These are phyloP conservation scores for Pseudotulostoma volvatum DNA, from an alignment of 495 filamentous ascomycete species.

Conservation along the genomic window DNA sequence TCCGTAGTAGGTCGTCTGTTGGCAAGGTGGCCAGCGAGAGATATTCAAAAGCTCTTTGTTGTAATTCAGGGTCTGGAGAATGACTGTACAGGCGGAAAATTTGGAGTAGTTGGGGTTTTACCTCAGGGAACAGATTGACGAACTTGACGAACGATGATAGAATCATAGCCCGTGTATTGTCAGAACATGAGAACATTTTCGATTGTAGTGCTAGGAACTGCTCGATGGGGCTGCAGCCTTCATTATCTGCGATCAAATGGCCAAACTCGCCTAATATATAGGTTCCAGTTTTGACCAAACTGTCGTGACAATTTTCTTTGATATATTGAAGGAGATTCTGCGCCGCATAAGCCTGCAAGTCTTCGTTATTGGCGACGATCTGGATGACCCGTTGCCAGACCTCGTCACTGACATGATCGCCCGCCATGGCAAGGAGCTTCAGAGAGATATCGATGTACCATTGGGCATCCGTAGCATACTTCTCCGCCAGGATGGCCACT, in stretches of 20 bases:
- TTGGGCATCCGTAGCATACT: constrained; percentile 93
- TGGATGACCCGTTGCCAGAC: constrained; percentile 99
- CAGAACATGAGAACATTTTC: constrained; percentile 80
- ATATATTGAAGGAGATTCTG: constrained; percentile 80
- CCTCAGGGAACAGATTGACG: constrained; percentile 95
- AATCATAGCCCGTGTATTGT: constrained; percentile 82
- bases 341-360: constrained; percentile 90
- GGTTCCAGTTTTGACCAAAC: constrained; percentile 89
- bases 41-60: constrained; percentile 95
- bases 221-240: constrained; percentile 90
- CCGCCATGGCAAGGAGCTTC: constrained; percentile 86
- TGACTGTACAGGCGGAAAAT: constrained; percentile 89
- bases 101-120: constrained; percentile 84
- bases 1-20: constrained; percentile 83
- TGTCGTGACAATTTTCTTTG: constrained; percentile 91
- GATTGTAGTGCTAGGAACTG: constrained; percentile 86
- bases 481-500: constrained; percentile 94
- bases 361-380: constrained; percentile 98
- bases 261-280: constrained; percentile 96
- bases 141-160: constrained; percentile 94
- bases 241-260: constrained; percentile 89
- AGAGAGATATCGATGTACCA: constrained; percentile 99
- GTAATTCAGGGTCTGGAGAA: constrained; percentile 84
- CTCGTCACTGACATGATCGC: constrained; percentile 97
- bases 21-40: constrained; percentile 70